A percentile compares a stretch with the other conserved stretches of the same genome.
Conservation (phyloP, 805 yeast genomes). For the Starmerella powellii region DNA sequence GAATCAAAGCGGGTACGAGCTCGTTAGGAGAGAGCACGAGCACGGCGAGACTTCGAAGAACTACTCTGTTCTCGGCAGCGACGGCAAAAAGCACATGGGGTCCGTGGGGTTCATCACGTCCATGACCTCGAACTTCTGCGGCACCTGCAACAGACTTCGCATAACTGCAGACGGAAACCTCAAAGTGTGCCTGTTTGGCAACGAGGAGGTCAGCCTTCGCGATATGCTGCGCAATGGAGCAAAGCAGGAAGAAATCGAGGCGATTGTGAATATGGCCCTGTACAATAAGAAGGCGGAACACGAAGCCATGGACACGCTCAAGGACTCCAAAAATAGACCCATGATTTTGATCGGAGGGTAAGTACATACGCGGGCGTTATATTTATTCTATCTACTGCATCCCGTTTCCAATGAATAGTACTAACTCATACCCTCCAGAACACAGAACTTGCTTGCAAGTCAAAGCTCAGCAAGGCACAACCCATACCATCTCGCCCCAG, state of each 20-base stretch:
- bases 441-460: too few species aligned
- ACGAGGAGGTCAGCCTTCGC: constrained; percentile 38
- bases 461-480: too few species aligned
- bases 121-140: constrained; percentile 44
- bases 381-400: neutral
- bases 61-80: constrained; percentile 31
- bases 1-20: constrained; percentile 11
- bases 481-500: too few species aligned
- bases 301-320: constrained; percentile 40
- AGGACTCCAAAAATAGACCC: constrained; percentile 39
- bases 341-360: constrained; percentile 49
- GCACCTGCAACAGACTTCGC: constrained; percentile 41
- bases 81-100: constrained; percentile 29
- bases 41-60: constrained; percentile 42
- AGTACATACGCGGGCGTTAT: constrained; percentile 6
- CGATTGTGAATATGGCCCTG: constrained; percentile 37
- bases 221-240: constrained; percentile 34
- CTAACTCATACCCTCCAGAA: neutral
- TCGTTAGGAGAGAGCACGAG: constrained; percentile 14
- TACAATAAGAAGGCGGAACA: constrained; percentile 39
- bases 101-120: constrained; percentile 43
- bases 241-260: constrained; percentile 31
- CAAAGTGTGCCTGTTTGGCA: constrained; percentile 44
- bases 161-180: constrained; percentile 44
- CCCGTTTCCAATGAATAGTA: neutral